Conservation (phyloP, 257 asterid species). For the Solanum sitiens region DNA sequence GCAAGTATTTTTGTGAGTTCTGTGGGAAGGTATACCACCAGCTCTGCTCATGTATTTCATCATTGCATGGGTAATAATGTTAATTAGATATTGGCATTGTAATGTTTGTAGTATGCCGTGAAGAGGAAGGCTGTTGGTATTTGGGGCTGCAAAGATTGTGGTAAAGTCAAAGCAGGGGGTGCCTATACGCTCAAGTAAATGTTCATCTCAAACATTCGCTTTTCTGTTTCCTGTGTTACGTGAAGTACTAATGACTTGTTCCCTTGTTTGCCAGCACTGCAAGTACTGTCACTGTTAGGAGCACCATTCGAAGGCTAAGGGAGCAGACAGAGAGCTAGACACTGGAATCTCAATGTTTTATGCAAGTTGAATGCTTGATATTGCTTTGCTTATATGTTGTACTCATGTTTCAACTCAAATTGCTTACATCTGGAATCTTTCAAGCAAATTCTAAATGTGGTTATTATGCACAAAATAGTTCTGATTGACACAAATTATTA, state of each 20-base stretch:
- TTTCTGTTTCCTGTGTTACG: not conserved
- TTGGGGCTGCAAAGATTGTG: constrained; percentile 68
- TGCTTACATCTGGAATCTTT: not conserved
- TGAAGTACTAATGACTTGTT: not conserved
- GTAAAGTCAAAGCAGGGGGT: constrained; percentile 63
- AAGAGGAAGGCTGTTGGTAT: constrained; percentile 62
- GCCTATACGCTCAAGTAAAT: constrained; percentile 55
- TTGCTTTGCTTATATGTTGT: not conserved
- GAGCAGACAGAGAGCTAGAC: constrained; percentile 50
- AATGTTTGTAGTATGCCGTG: constrained; percentile 35
- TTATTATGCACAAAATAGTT: not conserved
- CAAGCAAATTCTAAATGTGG: not conserved
- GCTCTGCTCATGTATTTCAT: not conserved
- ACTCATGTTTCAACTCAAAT: not conserved
- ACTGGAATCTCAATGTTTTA: not conserved
- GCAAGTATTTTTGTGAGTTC: constrained; percentile 20
- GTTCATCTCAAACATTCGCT: not conserved
- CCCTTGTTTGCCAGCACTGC: constrained; percentile 37
- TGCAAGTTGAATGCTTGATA: not conserved
- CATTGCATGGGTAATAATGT: not conserved
- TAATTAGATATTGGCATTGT: not conserved
- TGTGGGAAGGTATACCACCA: constrained; percentile 9
- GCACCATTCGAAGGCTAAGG: constrained; percentile 62
- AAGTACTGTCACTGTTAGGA: constrained; percentile 61
- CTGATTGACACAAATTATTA: not conserved